These are phyloP conservation scores for Pestalotiopsis sp. DNA, from an alignment of 2,329 filamentous ascomycete species.

Conservation along the genomic window DNA sequence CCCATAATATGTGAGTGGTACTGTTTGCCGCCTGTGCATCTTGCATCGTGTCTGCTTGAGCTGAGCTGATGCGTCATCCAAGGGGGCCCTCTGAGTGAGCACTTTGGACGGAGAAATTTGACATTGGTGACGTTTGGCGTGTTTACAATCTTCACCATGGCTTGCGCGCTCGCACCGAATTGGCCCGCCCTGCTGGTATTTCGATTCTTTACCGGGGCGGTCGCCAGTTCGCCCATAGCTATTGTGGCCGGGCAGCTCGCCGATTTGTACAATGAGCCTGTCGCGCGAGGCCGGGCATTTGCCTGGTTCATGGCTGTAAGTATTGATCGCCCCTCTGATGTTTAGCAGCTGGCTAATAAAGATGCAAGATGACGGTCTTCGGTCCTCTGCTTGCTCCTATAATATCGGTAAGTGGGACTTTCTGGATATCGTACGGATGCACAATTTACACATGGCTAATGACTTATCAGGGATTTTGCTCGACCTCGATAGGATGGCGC, in stretches of 20 bases:
- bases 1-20: constrained; percentile 27
- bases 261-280: constrained; percentile 63
- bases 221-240: constrained; percentile 61
- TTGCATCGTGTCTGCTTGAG: not conserved
- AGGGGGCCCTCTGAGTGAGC: constrained; percentile 69
- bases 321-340: not conserved
- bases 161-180: constrained; percentile 55
- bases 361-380: constrained; percentile 57
- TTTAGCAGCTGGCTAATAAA: not conserved
- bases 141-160: constrained; percentile 56
- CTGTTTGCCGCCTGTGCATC: not conserved
- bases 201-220: constrained; percentile 54
- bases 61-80: constrained; percentile 42
- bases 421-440: not conserved
- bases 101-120: constrained; percentile 58
- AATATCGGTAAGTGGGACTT: constrained; percentile 41
- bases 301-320: constrained; percentile 65
- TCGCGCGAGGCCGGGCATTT: constrained; percentile 61
- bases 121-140: constrained; percentile 47
- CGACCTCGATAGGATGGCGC: constrained; percentile 60
- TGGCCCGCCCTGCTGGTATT: constrained; percentile 58
- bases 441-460: not conserved
- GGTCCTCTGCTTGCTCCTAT: constrained; percentile 70
- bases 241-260: constrained; percentile 67
- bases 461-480: not conserved